Conservation (phyloP, 1,284 basidiomycete species). For the Coriolopsis trogii region DNA sequence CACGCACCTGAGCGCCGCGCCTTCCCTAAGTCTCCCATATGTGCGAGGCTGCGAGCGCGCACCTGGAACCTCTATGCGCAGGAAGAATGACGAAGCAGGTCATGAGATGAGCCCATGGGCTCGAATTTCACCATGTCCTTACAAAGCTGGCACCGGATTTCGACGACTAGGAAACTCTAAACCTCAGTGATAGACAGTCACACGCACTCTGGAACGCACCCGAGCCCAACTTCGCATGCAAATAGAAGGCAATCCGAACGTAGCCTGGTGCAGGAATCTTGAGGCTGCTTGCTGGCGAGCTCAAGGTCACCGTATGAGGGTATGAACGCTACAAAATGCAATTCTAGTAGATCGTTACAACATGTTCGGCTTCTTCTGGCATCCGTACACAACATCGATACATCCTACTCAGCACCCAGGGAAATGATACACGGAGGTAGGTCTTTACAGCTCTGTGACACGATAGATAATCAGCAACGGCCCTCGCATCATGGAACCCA, state of each 20-base stretch:
- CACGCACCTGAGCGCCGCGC: neutral
- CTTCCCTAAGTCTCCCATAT: too few species aligned
- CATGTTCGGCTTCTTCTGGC: conserved; percentile 19
- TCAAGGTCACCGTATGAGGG: neutral
- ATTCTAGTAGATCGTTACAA: conserved; percentile 22
- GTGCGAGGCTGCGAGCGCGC: neutral
- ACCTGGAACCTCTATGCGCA: neutral
- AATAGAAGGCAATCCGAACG: neutral
- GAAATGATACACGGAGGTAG: conserved; percentile 1
- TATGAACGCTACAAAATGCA: conserved; percentile 4
- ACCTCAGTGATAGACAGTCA: too few species aligned
- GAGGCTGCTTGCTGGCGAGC: neutral
- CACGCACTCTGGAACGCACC: neutral
- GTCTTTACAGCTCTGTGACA: conserved; percentile 19
- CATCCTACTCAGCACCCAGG: conserved; percentile 7
- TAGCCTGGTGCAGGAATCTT: neutral
- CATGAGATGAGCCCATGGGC: too few species aligned
- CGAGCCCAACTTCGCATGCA: neutral
- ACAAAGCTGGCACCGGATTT: too few species aligned
- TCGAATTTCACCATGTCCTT: neutral
- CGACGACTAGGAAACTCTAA: too few species aligned
- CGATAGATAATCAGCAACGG: neutral
- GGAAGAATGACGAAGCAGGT: neutral
- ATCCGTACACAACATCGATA: conserved; percentile 18
- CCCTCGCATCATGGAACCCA: neutral